phyloP scores from a whole-genome alignment of 495 filamentous ascomycete genomes.

The Aeminium ludgeri region DNA sequence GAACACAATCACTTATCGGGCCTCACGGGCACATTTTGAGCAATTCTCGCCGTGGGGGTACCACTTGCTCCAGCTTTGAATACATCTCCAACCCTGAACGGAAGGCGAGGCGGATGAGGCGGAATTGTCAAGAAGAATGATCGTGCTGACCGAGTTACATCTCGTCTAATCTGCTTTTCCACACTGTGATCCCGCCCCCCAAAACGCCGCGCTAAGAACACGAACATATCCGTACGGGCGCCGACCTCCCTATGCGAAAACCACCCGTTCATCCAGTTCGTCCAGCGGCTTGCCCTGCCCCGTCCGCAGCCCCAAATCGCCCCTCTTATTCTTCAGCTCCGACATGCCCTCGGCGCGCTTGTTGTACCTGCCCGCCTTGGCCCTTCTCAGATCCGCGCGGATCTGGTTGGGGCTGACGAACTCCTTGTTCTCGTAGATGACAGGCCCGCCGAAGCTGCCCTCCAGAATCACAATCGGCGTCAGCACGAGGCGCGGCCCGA shows the following conservation, averaged over 20 bases:
- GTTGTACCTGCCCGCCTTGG: constrained; percentile 60
- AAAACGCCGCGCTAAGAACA: background rate
- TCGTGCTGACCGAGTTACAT: no score
- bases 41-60: no score
- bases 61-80: no score
- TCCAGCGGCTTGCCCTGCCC: constrained; percentile 45
- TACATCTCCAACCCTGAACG: no score
- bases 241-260: constrained; percentile 50
- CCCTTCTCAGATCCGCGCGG: constrained; percentile 54
- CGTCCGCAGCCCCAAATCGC: constrained; percentile 53
- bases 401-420: constrained; percentile 95
- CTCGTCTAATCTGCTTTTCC: no score
- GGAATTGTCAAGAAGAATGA: no score
- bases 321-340: constrained; percentile 56
- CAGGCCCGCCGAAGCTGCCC: constrained; percentile 84
- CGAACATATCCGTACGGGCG: background rate
- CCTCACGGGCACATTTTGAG: no score
- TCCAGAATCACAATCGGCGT: constrained; percentile 95
- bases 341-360: constrained; percentile 52
- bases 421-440: constrained; percentile 97
- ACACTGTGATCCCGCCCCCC: background rate
- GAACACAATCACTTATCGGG: no score
- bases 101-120: no score
- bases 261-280: constrained; percentile 59
- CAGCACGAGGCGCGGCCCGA: constrained; percentile 85